Conservation (phyloP, 2,329 filamentous ascomycete genomes). For the Cladosporium sphaerospermum region DNA sequence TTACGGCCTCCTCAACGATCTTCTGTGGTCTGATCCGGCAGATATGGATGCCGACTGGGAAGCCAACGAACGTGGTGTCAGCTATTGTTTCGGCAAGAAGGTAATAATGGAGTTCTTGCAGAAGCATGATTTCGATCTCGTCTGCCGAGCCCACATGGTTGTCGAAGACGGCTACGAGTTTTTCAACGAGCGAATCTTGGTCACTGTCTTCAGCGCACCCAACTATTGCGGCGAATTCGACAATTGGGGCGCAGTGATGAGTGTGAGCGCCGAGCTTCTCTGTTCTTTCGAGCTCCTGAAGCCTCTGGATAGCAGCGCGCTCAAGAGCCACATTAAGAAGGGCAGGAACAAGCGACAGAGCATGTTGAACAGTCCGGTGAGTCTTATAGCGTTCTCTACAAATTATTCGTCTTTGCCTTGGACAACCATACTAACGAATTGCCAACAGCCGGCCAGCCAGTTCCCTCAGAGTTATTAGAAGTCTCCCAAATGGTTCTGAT, state of each 20-base stretch:
- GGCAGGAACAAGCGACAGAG: slow-evolving; percentile 88
- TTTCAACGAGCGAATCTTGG: slow-evolving; percentile 88
- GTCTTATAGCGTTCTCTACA: slow-evolving; percentile 35
- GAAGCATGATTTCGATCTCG: slow-evolving; percentile 91
- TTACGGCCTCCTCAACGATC: slow-evolving; percentile 88
- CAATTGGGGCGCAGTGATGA: slow-evolving; percentile 99
- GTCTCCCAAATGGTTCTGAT: background rate
- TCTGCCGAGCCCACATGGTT: slow-evolving; percentile 97
- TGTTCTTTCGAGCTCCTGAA: slow-evolving; percentile 98
- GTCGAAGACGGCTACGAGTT: slow-evolving; percentile 99
- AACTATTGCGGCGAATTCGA: slow-evolving; percentile 99
- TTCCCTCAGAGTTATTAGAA: slow-evolving; percentile 47
- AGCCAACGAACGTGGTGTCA: slow-evolving; percentile 91
- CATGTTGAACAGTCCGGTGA: slow-evolving; percentile 92
- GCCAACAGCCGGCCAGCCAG: slow-evolving; percentile 42
- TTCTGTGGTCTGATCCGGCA: slow-evolving; percentile 94
- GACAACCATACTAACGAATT: slow-evolving; percentile 16
- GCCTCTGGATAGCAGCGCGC: slow-evolving; percentile 86
- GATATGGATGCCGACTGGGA: slow-evolving; percentile 97
- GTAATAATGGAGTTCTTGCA: slow-evolving; percentile 95
- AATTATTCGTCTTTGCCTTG: slow-evolving; percentile 11
- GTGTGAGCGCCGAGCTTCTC: slow-evolving; percentile 83
- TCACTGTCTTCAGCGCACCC: slow-evolving; percentile 95
- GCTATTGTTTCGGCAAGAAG: slow-evolving; percentile 97
- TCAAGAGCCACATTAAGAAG: slow-evolving; percentile 99